Evolutionary conservation across 257 asterid species (phyloP), one percentile per base, ranked within the genome.

Genomic region (Lithospermum erythrorhizon): DNA sequence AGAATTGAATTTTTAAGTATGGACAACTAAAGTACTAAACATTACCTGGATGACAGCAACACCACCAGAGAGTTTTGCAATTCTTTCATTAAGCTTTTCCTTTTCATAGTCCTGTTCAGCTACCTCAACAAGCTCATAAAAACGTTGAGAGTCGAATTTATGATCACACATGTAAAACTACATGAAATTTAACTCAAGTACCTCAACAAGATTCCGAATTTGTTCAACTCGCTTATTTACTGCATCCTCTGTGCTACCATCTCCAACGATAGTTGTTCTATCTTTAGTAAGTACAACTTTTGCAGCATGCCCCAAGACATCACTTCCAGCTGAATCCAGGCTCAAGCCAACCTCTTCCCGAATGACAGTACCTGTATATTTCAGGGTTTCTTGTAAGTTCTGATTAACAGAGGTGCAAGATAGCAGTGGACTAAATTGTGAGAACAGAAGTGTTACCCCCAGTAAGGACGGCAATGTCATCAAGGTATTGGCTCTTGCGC

Each of bases 51-150:
- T 69, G 35, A 78, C 80, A 65, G 83, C 78, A 68, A 78, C 83
- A 52, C 83, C 83, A 21, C 83, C 83, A 13, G 78, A 72, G 35
- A 78, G 75, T 61, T 78, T 78, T 1, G 83, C 81, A 55, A 78
- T 75, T 72, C 83, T 70, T 68, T 70, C 79, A 55, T 55, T 41
- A 37, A 78, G 72, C 68, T 78, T 75, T 64, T 72, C 76, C 47
- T 75, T 73, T 61, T 67, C 79, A 30, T 69, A 61, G 61, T 66
- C 76, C 25, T 69, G 73, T 21, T 72, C 77, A 67, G 75, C 75
- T 20, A 54, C 74, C 74, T 68, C 63, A 61, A 72, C 21, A 18
- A 58, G 17, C 8, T 11, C 54, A 32, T 21, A 17, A 13, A 27
- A 53, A 21, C 48, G 62, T 52, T 21, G 53, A 51, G 45, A 24